These are phyloP conservation scores for Proteromonas lacertae DNA, from an alignment of 352 stramenopile species.

Conservation along the genomic window DNA sequence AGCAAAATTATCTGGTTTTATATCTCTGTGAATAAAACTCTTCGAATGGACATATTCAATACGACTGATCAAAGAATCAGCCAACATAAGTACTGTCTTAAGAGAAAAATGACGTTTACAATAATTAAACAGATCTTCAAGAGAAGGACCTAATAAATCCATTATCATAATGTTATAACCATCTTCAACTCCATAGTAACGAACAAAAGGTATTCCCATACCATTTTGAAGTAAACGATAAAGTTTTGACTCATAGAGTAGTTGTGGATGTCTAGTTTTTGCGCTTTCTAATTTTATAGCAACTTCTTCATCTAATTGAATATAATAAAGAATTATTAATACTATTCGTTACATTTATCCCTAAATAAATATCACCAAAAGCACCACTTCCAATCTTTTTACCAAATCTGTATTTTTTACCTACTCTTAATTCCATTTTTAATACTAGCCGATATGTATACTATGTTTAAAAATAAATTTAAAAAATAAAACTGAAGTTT, in stretches of 20 bases:
- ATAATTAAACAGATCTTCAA: conserved; percentile 74
- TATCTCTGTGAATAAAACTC: conserved; percentile 66
- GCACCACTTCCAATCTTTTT: conserved; percentile 61
- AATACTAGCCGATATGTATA: no score
- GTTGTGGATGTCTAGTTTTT: conserved; percentile 45
- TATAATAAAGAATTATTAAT: no score
- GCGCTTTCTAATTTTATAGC: conserved; percentile 53
- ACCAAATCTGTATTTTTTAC: conserved; percentile 59
- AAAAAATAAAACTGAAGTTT: no score
- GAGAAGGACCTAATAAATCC: conserved; percentile 78
- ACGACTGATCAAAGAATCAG: conserved; percentile 45
- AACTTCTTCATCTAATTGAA: conserved; percentile 20
- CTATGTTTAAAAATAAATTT: no score
- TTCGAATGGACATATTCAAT: conserved; percentile 73
- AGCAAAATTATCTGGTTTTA: conserved; percentile 79
- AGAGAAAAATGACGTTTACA: conserved; percentile 52
- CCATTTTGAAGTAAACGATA: conserved; percentile 56
- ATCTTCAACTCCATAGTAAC: conserved; percentile 94
- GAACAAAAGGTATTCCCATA: conserved; percentile 89
- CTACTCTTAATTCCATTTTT: conserved; percentile 34
- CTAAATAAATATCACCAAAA: conserved; percentile 64
- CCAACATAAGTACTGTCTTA: conserved; percentile 61
- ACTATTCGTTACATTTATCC: conserved; percentile 58
- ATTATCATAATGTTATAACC: conserved; percentile 99
- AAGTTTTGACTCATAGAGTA: conserved; percentile 63